phyloP scores from a whole-genome alignment of 805 yeast species.

The Kodamaea neixiangensis region DNA sequence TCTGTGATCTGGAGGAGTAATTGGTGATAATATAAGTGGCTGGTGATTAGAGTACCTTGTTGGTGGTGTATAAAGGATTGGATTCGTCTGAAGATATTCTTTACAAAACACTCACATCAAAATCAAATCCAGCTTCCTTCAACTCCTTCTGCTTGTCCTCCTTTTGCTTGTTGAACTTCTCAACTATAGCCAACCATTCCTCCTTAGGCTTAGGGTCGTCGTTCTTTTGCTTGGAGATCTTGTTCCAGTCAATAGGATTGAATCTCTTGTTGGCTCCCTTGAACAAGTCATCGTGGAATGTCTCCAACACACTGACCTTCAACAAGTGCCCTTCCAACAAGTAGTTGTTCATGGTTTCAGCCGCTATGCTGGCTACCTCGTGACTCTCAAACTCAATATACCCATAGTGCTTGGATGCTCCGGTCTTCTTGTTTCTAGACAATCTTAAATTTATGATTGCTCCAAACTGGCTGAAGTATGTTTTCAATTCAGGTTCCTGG shows the following conservation, averaged over 20 bases:
- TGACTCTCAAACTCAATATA: conserved; percentile 76
- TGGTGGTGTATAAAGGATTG: too few species aligned
- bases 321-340: conserved; percentile 84
- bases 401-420: conserved; percentile 88
- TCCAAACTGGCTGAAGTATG: conserved; percentile 91
- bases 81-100: neutral
- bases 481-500: conserved; percentile 74
- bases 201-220: conserved; percentile 59
- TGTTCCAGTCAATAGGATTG: conserved; percentile 60
- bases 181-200: conserved; percentile 56
- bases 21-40: too few species aligned
- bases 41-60: too few species aligned
- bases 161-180: conserved; percentile 44
- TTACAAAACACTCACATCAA: conserved; percentile 24
- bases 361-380: conserved; percentile 84
- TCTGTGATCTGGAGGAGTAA: too few species aligned
- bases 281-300: conserved; percentile 60
- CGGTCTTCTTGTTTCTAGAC: conserved; percentile 87
- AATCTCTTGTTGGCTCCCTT: conserved; percentile 55
- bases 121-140: conserved; percentile 60
- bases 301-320: conserved; percentile 58
- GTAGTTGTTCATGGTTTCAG: conserved; percentile 95
- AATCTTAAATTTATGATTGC: conserved; percentile 73
- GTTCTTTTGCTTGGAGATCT: conserved; percentile 51
- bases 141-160: conserved; percentile 50